Conservation (phyloP, 2,329 filamentous ascomycete genomes). For the Tolypocladium amazonense region DNA sequence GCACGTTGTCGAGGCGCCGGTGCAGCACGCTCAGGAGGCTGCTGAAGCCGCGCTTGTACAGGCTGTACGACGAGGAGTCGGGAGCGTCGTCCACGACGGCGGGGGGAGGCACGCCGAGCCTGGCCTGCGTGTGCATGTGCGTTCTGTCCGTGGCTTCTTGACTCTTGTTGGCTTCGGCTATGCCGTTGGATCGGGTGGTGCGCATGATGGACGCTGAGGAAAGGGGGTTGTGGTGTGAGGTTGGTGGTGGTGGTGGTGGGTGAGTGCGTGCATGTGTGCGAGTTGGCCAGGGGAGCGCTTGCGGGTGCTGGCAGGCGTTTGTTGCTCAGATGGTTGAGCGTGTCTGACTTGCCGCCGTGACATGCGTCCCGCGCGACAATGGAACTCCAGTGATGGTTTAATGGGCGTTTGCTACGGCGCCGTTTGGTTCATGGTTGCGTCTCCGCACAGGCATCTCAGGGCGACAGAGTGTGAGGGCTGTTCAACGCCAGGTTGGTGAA, state of each 20-base stretch:
- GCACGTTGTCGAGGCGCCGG: neutral
- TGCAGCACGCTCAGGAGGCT: neutral
- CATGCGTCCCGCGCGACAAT: neutral
- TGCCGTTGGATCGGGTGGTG: neutral
- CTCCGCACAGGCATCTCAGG: neutral
- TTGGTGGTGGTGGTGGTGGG: neutral
- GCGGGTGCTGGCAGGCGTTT: neutral
- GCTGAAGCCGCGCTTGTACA: neutral
- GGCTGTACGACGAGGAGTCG: neutral
- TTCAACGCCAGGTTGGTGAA: neutral
- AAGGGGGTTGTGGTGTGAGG: neutral
- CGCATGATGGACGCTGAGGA: neutral
- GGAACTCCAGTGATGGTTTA: neutral
- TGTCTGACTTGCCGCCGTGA: neutral
- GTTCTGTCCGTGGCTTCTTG: neutral
- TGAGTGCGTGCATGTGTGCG: neutral
- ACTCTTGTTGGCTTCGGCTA: too few species aligned
- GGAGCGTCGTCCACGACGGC: neutral
- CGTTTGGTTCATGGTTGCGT: neutral
- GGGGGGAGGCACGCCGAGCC: neutral
- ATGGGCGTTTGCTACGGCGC: neutral
- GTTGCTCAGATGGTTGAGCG: neutral
- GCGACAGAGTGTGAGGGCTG: neutral
- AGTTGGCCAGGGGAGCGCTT: neutral
- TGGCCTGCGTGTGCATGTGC: neutral